A percentile compares a stretch with the other conserved stretches of the same genome.
Conservation (phyloP, 352 stramenopile species). For the Pythium vanterpoolii region DNA sequence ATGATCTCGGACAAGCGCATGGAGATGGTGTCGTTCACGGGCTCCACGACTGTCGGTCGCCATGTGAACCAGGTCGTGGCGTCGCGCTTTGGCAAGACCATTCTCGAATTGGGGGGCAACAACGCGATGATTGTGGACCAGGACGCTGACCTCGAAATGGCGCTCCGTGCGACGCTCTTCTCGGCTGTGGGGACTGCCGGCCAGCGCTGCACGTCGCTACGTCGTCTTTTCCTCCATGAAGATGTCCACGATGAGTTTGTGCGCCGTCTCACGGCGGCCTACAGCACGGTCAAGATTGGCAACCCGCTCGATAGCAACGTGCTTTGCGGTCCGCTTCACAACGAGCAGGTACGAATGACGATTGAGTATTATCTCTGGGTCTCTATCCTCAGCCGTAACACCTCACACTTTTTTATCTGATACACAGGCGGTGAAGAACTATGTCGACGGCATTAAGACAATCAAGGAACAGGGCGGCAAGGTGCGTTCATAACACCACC, state of each 20-base stretch:
- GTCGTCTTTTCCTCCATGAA: slow-evolving; percentile 89
- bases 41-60: slow-evolving; percentile 84
- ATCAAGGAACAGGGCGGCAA: slow-evolving; percentile 78
- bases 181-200: slow-evolving; percentile 90
- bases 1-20: slow-evolving; percentile 85
- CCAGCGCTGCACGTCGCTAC: slow-evolving; percentile 91
- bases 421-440: slow-evolving; percentile 80
- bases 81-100: slow-evolving; percentile 89
- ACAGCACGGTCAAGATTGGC: slow-evolving; percentile 88
- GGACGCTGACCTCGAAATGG: slow-evolving; percentile 89
- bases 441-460: slow-evolving; percentile 76
- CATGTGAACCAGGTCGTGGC: slow-evolving; percentile 87
- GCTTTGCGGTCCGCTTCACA: slow-evolving; percentile 82
- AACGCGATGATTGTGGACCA: slow-evolving; percentile 94
- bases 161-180: slow-evolving; percentile 87
- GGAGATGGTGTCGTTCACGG: slow-evolving; percentile 91
- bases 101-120: slow-evolving; percentile 91
- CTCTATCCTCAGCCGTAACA: too few species aligned
- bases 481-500: slow-evolving; percentile 1
- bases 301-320: slow-evolving; percentile 83
- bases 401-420: not conserved
- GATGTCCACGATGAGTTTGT: slow-evolving; percentile 90
- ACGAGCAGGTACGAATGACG: slow-evolving; percentile 31
- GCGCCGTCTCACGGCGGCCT: slow-evolving; percentile 74
- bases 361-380: not conserved